Conservation (phyloP, 148 eudicot genomes). For the Rhododendron williamsianum region DNA sequence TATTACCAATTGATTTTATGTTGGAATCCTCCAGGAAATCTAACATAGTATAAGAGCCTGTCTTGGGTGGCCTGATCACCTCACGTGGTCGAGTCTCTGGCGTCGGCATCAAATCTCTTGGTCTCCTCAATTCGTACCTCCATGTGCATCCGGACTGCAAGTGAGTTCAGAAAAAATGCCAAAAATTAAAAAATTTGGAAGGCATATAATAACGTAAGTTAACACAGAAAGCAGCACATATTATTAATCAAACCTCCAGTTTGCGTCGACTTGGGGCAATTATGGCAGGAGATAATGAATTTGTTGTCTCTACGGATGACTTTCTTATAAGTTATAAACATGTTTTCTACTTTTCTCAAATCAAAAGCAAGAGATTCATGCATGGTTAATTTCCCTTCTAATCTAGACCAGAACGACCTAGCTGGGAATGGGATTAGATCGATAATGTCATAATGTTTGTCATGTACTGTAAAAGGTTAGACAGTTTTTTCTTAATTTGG, state of each 20-base stretch:
- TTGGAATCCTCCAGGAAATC: too few species aligned
- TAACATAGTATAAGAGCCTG: too few species aligned
- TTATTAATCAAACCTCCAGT: background rate
- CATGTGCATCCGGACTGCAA: too few species aligned
- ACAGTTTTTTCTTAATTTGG: background rate
- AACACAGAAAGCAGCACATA: background rate
- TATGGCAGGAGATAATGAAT: background rate
- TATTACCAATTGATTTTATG: too few species aligned
- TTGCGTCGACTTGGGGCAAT: background rate
- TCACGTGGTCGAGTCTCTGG: too few species aligned
- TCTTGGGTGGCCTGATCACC: too few species aligned
- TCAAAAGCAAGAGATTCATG: background rate
- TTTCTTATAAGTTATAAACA: background rate
- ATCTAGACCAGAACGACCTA: background rate
- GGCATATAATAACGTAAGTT: background rate
- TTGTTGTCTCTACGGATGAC: background rate
- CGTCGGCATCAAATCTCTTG: too few species aligned
- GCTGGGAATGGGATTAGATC: background rate
- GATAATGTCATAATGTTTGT: background rate
- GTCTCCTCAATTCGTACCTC: too few species aligned
- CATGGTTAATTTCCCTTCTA: background rate
- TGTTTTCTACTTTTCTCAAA: background rate
- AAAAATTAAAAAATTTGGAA: background rate
- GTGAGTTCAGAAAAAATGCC: background rate
- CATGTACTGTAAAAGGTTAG: background rate